phyloP scores from a whole-genome alignment of 345 rosid genomes.

The Bruguiera parviflora region DNA sequence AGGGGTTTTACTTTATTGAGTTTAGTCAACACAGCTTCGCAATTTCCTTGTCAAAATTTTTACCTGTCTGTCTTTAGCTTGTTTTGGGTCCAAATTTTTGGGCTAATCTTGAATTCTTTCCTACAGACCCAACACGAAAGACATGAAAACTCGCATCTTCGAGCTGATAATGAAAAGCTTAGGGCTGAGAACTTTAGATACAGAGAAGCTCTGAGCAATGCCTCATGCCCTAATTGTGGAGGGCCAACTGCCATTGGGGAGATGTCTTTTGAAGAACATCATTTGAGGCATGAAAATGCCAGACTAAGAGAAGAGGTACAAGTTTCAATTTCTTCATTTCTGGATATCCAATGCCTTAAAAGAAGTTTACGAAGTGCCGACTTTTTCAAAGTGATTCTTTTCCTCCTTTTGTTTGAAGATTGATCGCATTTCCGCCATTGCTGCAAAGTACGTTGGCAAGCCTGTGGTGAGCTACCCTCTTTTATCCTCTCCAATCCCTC shows the following conservation, averaged over 20 bases:
- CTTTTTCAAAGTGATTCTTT: not conserved
- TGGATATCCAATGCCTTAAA: not conserved
- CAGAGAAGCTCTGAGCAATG: conserved; percentile 83
- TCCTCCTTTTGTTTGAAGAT: conserved; percentile 36
- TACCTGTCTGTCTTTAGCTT: not conserved
- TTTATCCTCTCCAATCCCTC: conserved; percentile 51
- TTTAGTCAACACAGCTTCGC: too few species aligned
- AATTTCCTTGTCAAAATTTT: not conserved
- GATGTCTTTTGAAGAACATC: conserved; percentile 94
- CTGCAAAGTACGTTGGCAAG: conserved; percentile 95
- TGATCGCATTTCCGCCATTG: conserved; percentile 83
- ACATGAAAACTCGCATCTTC: conserved; percentile 72
- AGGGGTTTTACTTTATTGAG: too few species aligned
- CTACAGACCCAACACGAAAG: conserved; percentile 86
- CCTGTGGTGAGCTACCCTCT: conserved; percentile 74
- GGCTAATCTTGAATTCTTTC: not conserved
- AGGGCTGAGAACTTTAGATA: conserved; percentile 80
- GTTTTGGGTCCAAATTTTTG: not conserved
- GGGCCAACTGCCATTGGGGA: conserved; percentile 93
- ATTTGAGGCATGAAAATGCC: conserved; percentile 81
- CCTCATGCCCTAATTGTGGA: conserved; percentile 94
- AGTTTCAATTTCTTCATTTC: not conserved
- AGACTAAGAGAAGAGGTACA: conserved; percentile 85
- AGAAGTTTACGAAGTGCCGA: not conserved
- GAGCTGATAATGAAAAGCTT: conserved; percentile 82